Evolutionary conservation across 202 grass and related monocot species (phyloP).

Genomic region (Panicum virgatum): DNA sequence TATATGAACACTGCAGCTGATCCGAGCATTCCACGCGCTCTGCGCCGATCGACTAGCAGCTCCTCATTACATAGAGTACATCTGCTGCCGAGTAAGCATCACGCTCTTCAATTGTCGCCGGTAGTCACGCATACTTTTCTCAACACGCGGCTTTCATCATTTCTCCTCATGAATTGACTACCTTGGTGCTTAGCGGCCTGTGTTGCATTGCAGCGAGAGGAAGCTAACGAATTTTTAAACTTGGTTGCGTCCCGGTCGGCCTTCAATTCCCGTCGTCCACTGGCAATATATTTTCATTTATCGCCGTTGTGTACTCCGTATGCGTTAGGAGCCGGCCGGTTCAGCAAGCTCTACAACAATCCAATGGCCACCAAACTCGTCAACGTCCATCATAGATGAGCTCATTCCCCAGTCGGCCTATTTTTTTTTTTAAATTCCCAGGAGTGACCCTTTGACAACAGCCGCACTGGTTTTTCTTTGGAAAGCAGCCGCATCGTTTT

Average conservation of each 20-base stretch:
- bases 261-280: background rate
- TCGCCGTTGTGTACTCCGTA: background rate
- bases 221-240: background rate
- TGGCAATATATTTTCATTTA: background rate
- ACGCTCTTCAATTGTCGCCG: background rate
- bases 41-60: too few relatives aligned
- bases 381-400: background rate
- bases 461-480: background rate
- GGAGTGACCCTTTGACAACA: background rate
- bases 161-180: constrained; percentile 5
- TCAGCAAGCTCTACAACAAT: background rate
- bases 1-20: too few relatives aligned
- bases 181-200: background rate
- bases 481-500: background rate
- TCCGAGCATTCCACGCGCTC: too few relatives aligned
- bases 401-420: background rate
- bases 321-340: constrained; percentile 5
- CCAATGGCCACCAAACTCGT: constrained; percentile 1
- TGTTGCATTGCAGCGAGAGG: background rate
- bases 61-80: too few relatives aligned
- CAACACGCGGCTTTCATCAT: background rate
- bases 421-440: background rate
- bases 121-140: background rate
- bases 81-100: background rate
- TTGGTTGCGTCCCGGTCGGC: background rate